Percentiles rank a stretch among this genome's conserved stretches.
Evolutionary conservation across 495 filamentous ascomycete species (phyloP).

Genomic region (Penicillium maclennaniae): DNA sequence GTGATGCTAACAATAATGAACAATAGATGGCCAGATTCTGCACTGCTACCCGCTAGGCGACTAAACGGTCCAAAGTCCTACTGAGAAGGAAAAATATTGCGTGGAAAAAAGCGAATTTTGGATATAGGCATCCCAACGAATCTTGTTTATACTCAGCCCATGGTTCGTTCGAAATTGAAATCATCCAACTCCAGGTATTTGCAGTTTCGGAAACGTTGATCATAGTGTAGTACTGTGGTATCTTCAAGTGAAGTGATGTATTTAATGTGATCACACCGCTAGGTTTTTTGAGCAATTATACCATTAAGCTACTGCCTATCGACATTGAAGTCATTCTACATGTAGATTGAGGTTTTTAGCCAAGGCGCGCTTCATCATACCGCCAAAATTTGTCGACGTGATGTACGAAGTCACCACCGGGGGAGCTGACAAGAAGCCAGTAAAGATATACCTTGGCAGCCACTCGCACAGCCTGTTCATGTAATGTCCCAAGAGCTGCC

Average conservation of each 20-base stretch:
- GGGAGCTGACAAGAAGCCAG: slow-evolving; percentile 32
- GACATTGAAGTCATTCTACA: slow-evolving; percentile 46
- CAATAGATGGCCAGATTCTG: slow-evolving; percentile 49
- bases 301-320: slow-evolving; percentile 47
- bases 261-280: too few species aligned
- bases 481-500: too few species aligned
- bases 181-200: too few species aligned
- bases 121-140: too few species aligned
- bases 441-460: slow-evolving; percentile 22
- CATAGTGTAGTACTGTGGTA: too few species aligned
- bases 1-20: background rate
- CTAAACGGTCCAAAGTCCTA: slow-evolving; percentile 2
- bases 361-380: slow-evolving; percentile 60
- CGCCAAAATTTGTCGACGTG: slow-evolving; percentile 53
- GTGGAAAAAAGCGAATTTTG: too few species aligned
- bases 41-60: slow-evolving; percentile 49
- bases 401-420: slow-evolving; percentile 35
- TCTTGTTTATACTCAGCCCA: too few species aligned
- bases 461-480: background rate
- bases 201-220: too few species aligned
- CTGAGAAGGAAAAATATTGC: too few species aligned
- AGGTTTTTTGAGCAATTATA: slow-evolving; percentile 8
- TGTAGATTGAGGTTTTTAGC: slow-evolving; percentile 64
- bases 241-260: too few species aligned
- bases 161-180: too few species aligned